Percentiles rank a stretch among this genome's conserved stretches.
Evolutionary conservation across 768 basidiomycete genomes (phyloP).

Genomic region (Boletus patriciae): DNA sequence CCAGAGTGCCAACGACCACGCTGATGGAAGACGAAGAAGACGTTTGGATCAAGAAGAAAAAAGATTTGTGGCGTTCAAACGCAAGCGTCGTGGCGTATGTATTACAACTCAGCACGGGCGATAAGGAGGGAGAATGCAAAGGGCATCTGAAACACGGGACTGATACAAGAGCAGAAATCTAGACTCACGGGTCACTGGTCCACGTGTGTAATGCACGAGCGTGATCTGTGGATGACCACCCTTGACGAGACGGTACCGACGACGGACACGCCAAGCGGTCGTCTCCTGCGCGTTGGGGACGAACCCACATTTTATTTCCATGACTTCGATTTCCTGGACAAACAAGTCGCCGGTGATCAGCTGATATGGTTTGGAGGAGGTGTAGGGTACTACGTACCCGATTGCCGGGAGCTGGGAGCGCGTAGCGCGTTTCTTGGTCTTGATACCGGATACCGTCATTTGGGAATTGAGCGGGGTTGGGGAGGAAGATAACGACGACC

Average conservation of each 20-base stretch:
- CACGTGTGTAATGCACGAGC: slow-evolving; percentile 75
- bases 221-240: slow-evolving; percentile 74
- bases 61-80: background rate
- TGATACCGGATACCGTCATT: slow-evolving; percentile 77
- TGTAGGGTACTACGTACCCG: slow-evolving; percentile 51
- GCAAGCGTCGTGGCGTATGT: background rate
- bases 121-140: slow-evolving; percentile 13
- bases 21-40: background rate
- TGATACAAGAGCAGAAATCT: background rate
- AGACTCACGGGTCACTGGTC: slow-evolving; percentile 59
- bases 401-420: slow-evolving; percentile 45
- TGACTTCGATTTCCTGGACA: slow-evolving; percentile 71
- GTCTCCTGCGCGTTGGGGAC: slow-evolving; percentile 63
- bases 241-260: slow-evolving; percentile 70
- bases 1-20: background rate
- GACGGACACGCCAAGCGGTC: slow-evolving; percentile 64
- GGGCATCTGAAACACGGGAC: slow-evolving; percentile 22
- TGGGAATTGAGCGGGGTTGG: slow-evolving; percentile 59
- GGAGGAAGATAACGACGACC: slow-evolving; percentile 64
- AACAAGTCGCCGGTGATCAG: background rate
- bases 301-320: slow-evolving; percentile 74
- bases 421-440: slow-evolving; percentile 65
- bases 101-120: background rate
- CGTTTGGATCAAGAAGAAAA: background rate
- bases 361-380: background rate